Evolutionary conservation across 108 stramenopile species (phyloP).

Genomic region (Nitzschia sp.): DNA sequence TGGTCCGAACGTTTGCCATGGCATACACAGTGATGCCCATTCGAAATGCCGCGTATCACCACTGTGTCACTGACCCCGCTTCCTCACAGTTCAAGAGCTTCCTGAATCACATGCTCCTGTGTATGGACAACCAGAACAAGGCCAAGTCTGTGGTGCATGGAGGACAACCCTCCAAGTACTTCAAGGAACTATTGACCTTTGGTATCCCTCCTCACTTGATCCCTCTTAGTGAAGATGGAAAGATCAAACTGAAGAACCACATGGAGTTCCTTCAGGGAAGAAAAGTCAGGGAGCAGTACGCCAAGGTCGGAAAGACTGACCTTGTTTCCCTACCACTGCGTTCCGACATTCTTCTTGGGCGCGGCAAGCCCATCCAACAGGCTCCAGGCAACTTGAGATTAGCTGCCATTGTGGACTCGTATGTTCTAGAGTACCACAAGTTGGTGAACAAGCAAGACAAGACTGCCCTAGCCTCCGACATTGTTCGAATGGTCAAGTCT

Average conservation of each 20-base stretch:
- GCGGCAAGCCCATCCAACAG: slow-evolving; percentile 26
- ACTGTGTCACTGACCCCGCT: slow-evolving; percentile 1
- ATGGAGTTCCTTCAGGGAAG: slow-evolving; percentile 15
- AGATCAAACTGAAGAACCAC: slow-evolving; percentile 23
- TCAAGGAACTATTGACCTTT: slow-evolving; percentile 19
- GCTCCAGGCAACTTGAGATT: slow-evolving; percentile 35
- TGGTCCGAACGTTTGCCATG: not conserved
- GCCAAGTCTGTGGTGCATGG: slow-evolving; percentile 11
- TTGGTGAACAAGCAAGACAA: slow-evolving; percentile 20
- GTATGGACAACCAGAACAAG: slow-evolving; percentile 10
- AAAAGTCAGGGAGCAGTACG: not conserved
- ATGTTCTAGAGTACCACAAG: slow-evolving; percentile 14
- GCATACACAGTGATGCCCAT: not conserved
- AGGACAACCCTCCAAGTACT: slow-evolving; percentile 21
- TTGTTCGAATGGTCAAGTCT: slow-evolving; percentile 20
- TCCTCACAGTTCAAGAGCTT: slow-evolving; percentile 1
- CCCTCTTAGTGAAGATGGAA: slow-evolving; percentile 21
- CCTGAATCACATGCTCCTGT: not conserved
- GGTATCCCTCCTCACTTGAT: slow-evolving; percentile 28
- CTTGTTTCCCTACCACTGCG: slow-evolving; percentile 1
- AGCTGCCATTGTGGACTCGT: slow-evolving; percentile 12
- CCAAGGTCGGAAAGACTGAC: not conserved
- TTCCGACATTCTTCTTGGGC: slow-evolving; percentile 34
- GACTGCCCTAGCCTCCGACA: slow-evolving; percentile 18
- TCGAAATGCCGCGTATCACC: slow-evolving; percentile 13